phyloP scores from a whole-genome alignment of 495 filamentous ascomycete genomes.

The Choiromyces venosus region DNA sequence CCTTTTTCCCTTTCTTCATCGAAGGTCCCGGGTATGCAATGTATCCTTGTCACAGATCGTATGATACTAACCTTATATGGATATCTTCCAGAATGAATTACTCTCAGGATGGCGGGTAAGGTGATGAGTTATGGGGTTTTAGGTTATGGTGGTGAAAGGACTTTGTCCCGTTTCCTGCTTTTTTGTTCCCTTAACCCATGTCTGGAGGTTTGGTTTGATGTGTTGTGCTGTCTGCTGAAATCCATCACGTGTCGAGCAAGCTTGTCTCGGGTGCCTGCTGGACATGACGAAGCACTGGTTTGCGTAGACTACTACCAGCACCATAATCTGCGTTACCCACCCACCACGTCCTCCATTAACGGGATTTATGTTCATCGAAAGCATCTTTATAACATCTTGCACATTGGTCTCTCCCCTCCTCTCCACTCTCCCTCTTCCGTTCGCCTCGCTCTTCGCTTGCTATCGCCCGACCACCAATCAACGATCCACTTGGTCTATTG shows the following conservation, averaged over 20 bases:
- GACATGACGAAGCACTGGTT: not conserved
- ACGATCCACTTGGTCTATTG: not conserved
- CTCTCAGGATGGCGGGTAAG: not conserved
- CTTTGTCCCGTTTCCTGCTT: not conserved
- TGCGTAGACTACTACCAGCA: not conserved
- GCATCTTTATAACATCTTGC: not conserved
- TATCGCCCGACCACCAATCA: not conserved
- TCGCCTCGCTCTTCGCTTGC: not conserved
- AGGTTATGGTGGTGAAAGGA: not conserved
- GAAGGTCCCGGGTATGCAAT: not conserved
- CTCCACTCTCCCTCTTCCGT: not conserved
- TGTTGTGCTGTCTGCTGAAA: not conserved
- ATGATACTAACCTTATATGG: not conserved
- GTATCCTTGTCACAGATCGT: not conserved
- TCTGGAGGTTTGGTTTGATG: not conserved
- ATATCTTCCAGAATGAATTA: constrained; percentile 3
- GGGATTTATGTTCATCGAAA: not conserved
- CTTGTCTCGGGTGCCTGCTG: not conserved
- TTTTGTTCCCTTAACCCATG: not conserved
- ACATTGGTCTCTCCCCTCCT: not conserved
- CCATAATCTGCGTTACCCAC: not conserved
- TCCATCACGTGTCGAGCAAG: not conserved
- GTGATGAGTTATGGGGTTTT: not conserved
- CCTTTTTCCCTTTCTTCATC: constrained; percentile 2
- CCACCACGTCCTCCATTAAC: not conserved